Evolutionary conservation across 805 yeast genomes (phyloP), one percentile per base, ranked within the genome.

Genomic region (Saccharomycopsis sp.): DNA sequence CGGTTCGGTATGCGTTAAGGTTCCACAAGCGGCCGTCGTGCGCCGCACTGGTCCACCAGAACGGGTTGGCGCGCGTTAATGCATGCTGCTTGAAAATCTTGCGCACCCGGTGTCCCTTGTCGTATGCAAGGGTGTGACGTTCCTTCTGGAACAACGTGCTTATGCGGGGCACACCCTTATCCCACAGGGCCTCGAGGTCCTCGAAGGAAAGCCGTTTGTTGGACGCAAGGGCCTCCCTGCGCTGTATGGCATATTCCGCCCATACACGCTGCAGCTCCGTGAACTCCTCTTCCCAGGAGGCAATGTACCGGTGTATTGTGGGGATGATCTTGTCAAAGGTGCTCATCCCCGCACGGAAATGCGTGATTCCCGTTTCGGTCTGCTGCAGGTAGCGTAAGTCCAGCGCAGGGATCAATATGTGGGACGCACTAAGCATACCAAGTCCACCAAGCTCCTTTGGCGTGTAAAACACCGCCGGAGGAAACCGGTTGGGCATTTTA

Each of bases 21-120:
- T 91, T 91, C 98, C 99, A 94, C 56, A 94, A 74, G 65, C 86
- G 89, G 64, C 99, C 99, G 69, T 94, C 99, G 69, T 94, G 99
- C 51, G 88, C 87, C 59, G 84, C 81, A 57, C 85, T 85, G 0
- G 96, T 87, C 99, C 99, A 94, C 97, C 97, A 91, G 72, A 90
- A 92, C 7, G 97, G 95, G 66, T 87, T 90, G 66, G 77, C 83
- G 50, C 94, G 79, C 4, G 89, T 77, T 34, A 88, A 71, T 7
- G 88, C 81, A 64, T 74, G 91, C 64, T 84, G 87, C 62, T 84
- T 84, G 74, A 87, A 91, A 64, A 86, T 87, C 62, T 85, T 80
- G 62, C 99, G 81, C 2, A 85, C 75, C 61, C 99, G 78, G 69
- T 91, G 95, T 12, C 98, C 98, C 71, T 90, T 89, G 66, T 94